Percentiles rank a stretch among this genome's conserved stretches.
Conservation (phyloP, 1,284 basidiomycete genomes). For the Sphagnurus paluster region DNA sequence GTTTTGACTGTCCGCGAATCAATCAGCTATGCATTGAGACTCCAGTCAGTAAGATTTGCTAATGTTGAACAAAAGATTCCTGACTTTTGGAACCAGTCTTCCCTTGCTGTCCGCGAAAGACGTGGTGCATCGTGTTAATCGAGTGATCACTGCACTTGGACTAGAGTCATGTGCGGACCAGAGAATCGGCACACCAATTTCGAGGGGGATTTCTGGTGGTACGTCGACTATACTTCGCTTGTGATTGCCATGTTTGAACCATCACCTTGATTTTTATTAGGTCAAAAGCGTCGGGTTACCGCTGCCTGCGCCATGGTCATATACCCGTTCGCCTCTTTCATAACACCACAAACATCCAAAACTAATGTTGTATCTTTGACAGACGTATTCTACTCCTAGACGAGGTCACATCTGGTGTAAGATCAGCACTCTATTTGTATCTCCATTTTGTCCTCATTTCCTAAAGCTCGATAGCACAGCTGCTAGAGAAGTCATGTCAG, state of each 20-base stretch:
- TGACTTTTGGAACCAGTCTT: conserved; percentile 33
- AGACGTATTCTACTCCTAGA: conserved; percentile 60
- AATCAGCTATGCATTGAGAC: conserved; percentile 57
- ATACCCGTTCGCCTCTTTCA: conserved; percentile 42
- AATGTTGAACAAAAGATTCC: background rate
- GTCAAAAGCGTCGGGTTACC: conserved; percentile 65
- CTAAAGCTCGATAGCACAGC: conserved; percentile 59
- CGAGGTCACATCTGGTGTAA: conserved; percentile 57
- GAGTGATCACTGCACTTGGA: conserved; percentile 57
- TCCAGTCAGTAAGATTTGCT: conserved; percentile 39
- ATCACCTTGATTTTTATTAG: conserved; percentile 22
- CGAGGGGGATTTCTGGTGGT: conserved; percentile 61
- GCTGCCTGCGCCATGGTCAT: conserved; percentile 67
- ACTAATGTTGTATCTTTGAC: background rate
- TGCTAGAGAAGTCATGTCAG: conserved; percentile 51
- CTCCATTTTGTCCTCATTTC: background rate
- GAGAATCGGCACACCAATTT: conserved; percentile 56
- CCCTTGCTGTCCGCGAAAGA: conserved; percentile 39
- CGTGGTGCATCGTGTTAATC: conserved; percentile 51
- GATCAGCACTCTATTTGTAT: conserved; percentile 11
- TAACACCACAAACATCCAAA: background rate
- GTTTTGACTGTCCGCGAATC: conserved; percentile 67
- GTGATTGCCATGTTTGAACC: background rate
- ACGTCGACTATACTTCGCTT: background rate
- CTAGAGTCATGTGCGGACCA: conserved; percentile 56